A percentile compares a stretch with the other conserved stretches of the same genome.
Conservation (phyloP, 352 stramenopile genomes). For the Achlya hypogyna region DNA sequence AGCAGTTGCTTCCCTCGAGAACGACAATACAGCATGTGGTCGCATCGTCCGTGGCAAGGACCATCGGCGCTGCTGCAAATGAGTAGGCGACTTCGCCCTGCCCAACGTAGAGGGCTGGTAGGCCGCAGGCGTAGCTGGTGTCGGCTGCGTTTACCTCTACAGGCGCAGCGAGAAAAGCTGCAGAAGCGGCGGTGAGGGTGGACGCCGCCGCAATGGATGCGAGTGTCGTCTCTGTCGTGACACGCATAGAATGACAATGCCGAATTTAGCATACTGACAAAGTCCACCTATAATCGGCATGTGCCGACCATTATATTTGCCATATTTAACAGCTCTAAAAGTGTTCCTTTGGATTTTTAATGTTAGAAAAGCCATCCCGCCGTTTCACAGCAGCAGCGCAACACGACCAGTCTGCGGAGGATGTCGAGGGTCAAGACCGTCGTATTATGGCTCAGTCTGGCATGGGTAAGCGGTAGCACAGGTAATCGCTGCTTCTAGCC, state of each 20-base stretch:
- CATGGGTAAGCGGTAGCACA: neutral
- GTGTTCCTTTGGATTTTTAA: too few species aligned
- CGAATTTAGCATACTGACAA: too few species aligned
- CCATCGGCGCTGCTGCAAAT: neutral
- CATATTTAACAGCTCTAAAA: too few species aligned
- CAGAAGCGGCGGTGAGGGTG: neutral
- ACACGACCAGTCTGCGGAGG: too few species aligned
- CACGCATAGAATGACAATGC: too few species aligned
- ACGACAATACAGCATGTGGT: slow-evolving; percentile 9
- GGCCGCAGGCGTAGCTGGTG: neutral
- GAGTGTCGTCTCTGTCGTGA: too few species aligned
- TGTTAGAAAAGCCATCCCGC: too few species aligned
- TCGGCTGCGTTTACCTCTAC: neutral
- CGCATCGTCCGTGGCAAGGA: slow-evolving; percentile 4
- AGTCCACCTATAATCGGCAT: too few species aligned
- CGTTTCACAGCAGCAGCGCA: too few species aligned
- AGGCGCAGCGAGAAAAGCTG: neutral
- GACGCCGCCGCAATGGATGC: neutral
- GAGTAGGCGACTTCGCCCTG: slow-evolving; percentile 12
- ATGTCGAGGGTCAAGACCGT: too few species aligned
- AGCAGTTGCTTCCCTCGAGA: neutral
- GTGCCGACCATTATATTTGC: too few species aligned
- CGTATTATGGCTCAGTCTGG: too few species aligned
- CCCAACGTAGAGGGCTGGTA: slow-evolving; percentile 1
- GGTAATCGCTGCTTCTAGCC: neutral